Evolutionary conservation across 176 grass and related monocot species (phyloP), one percentile per base, ranked within the genome.

Genomic region (Aegilops speltoides): DNA sequence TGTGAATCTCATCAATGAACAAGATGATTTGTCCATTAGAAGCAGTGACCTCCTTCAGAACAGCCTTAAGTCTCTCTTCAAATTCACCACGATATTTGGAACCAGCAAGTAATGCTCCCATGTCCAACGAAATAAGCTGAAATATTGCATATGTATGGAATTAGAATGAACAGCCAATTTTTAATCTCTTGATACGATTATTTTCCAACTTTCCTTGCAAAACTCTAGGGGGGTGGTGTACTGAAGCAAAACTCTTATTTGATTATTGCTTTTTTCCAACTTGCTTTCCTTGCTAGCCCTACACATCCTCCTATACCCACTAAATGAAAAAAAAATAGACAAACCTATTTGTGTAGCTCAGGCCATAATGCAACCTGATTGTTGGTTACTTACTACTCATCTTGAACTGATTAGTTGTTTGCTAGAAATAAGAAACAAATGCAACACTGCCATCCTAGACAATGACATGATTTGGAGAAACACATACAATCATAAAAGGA

Each of bases 1-100:
- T 98, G 78, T 98, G 95, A 29, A 98, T 98, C 89, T 98, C 96
- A 82, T 98, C 96, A 76, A 98, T 98, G 89, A 98, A 98, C 64
- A 95, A 88, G 88, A 98, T 95, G 69, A 94, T 95, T 84, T 95
- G 93, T 57, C 93, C 96, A 88, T 95, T 98, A 64, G 91, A 98
- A 63, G 93, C 84, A 88, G 93, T 92, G 70, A 98, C 88, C 90
- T 98, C 93, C 83, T 98, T 98, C 41, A 98, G 82, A 83, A 98
- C 93, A 84, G 96, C 91, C 87, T 98, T 98, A 64, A 98, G 79
- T 81, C 93, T 92, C 86, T 95, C 93, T 87, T 98, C 96, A 81
- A 95, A 98, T 26, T 98, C 93, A 46, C 96, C 96, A 45, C 86
- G 86, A 54, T 52, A 98, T 90, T 95, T 98, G 76, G 96, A 82